Percentiles rank a stretch among this genome's conserved stretches.
Evolutionary conservation across 1,284 basidiomycete genomes (phyloP).

Genomic region (Ceratobasidium sp.): DNA sequence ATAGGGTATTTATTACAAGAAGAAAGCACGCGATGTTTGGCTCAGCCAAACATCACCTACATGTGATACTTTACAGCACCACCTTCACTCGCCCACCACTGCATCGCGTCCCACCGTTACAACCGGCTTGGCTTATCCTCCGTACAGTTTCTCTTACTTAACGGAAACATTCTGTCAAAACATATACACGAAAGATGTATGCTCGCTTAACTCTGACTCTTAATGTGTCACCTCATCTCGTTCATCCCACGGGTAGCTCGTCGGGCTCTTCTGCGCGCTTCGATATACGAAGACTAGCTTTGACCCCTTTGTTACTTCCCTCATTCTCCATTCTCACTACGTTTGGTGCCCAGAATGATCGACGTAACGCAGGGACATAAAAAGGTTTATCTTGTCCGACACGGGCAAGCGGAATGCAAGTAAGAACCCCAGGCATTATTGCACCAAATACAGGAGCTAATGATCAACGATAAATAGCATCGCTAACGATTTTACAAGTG

Average conservation of each 20-base stretch:
- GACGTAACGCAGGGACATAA: constrained; percentile 3
- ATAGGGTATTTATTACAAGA: too few relatives aligned
- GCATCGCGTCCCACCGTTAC: too few relatives aligned
- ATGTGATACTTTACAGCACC: too few relatives aligned
- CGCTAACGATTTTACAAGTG: constrained; percentile 9
- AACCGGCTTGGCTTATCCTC: too few relatives aligned
- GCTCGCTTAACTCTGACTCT: background rate
- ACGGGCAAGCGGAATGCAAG: constrained; percentile 44
- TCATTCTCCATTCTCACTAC: background rate
- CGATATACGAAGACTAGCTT: background rate
- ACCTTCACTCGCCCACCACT: too few relatives aligned
- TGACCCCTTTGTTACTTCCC: background rate
- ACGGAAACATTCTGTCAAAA: background rate
- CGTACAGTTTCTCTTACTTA: too few relatives aligned
- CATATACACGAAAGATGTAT: background rate
- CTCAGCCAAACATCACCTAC: background rate
- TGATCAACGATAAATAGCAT: background rate
- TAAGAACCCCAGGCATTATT: background rate
- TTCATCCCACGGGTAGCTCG: constrained; percentile 7
- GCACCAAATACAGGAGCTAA: background rate
- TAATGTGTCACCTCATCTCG: constrained; percentile 5
- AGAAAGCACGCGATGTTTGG: background rate
- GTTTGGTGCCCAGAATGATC: background rate
- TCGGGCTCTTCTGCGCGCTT: background rate
- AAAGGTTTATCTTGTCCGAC: constrained; percentile 33